Evolutionary conservation across 352 stramenopile species (phyloP).

Genomic region (Peronospora belbahrii): DNA sequence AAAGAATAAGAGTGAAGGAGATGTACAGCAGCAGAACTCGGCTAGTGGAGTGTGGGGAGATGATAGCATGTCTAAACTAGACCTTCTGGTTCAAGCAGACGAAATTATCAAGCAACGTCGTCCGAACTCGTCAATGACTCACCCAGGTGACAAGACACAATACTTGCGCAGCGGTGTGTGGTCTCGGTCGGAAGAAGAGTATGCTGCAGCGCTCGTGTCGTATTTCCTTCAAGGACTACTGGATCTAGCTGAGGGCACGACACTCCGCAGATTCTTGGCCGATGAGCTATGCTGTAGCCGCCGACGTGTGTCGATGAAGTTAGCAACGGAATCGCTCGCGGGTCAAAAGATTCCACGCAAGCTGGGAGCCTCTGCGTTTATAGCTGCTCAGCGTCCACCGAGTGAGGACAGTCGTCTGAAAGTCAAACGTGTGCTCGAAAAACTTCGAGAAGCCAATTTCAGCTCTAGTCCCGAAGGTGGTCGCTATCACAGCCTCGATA

Average conservation of each 20-base stretch:
- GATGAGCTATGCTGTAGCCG: conserved; percentile 62
- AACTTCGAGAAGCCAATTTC: conserved; percentile 38
- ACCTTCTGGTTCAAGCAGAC: conserved; percentile 65
- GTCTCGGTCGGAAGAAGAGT: conserved; percentile 61
- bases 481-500: conserved; percentile 1
- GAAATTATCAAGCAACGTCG: conserved; percentile 40
- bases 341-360: conserved; percentile 55
- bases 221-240: conserved; percentile 56
- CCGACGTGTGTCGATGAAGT: conserved; percentile 64
- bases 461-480: not conserved
- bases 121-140: not conserved
- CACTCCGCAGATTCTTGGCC: conserved; percentile 61
- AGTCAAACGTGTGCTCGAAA: conserved; percentile 27
- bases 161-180: conserved; percentile 56
- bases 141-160: conserved; percentile 6
- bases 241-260: conserved; percentile 44
- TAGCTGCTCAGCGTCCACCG: conserved; percentile 30
- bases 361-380: conserved; percentile 56
- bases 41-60: not conserved
- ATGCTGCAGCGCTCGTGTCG: conserved; percentile 49
- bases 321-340: conserved; percentile 52
- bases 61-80: conserved; percentile 39
- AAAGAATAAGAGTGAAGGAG: conserved; percentile 4
- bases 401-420: conserved; percentile 25
- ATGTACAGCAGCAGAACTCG: conserved; percentile 5